phyloP scores from a whole-genome alignment of 257 asterid species.

The Ophiorrhiza pumila region DNA sequence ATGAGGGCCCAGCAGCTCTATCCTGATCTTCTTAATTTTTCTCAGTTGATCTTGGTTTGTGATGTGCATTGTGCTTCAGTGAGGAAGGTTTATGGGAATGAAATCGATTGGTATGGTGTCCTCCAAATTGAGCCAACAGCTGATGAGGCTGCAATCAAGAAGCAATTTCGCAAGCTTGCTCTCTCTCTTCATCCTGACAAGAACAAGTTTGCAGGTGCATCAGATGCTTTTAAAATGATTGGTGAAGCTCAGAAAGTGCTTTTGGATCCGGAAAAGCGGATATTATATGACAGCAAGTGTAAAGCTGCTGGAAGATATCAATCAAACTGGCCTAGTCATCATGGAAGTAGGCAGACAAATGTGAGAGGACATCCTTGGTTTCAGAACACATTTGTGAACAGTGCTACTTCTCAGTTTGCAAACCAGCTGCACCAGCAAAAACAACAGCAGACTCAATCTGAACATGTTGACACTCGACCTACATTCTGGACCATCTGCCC shows the following conservation, averaged over 20 bases:
- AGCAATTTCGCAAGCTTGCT: conserved; percentile 44
- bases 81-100: conserved; percentile 26
- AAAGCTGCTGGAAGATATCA: conserved; percentile 26
- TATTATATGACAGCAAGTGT: conserved; percentile 24
- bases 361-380: conserved; percentile 30
- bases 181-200: conserved; percentile 62
- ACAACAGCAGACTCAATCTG: conserved; percentile 23
- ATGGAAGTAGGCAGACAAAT: conserved; percentile 25
- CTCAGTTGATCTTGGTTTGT: conserved; percentile 48
- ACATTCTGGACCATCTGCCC: conserved; percentile 47
- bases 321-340: conserved; percentile 9
- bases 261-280: conserved; percentile 28
- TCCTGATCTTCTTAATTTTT: conserved; percentile 34
- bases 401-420: conserved; percentile 17
- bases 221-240: conserved; percentile 51
- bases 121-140: conserved; percentile 45
- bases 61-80: conserved; percentile 52
- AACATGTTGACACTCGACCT: conserved; percentile 9
- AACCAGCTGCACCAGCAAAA: conserved; percentile 22
- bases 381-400: conserved; percentile 17
- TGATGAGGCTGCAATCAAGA: conserved; percentile 41
- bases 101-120: conserved; percentile 54
- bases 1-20: conserved; percentile 43
- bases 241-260: conserved; percentile 50
- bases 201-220: conserved; percentile 53